phyloP scores from a whole-genome alignment of 2,329 filamentous ascomycete species.

The Capronia coronata region DNA sequence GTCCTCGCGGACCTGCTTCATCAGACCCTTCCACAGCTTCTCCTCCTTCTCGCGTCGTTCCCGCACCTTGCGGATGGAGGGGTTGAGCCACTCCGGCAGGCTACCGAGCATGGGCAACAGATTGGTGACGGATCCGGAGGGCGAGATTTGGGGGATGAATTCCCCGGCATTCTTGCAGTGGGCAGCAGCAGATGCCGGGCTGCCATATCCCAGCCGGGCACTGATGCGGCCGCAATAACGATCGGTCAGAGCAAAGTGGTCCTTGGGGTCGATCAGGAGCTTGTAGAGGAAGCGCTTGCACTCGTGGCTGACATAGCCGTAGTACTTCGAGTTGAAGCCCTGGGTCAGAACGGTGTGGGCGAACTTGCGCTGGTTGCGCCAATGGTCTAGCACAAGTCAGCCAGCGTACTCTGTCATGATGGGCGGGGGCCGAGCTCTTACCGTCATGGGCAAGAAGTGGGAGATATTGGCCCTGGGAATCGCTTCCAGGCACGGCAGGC shows the following conservation, averaged over 20 bases:
- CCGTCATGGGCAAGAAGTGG: slow-evolving; percentile 28
- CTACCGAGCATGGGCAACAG: slow-evolving; percentile 27
- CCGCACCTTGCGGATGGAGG: slow-evolving; percentile 25
- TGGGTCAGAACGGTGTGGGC: slow-evolving; percentile 29
- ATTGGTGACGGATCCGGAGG: slow-evolving; percentile 29
- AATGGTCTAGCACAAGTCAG: slow-evolving; percentile 22
- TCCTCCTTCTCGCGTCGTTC: slow-evolving; percentile 30
- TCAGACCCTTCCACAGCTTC: slow-evolving; percentile 29
- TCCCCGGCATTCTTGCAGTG: slow-evolving; percentile 30
- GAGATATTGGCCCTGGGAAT: slow-evolving; percentile 29
- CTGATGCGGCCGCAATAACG: slow-evolving; percentile 28
- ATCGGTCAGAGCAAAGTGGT: slow-evolving; percentile 29
- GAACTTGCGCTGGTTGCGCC: slow-evolving; percentile 30
- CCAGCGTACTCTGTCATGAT: background rate
- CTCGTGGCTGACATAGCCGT: slow-evolving; percentile 28
- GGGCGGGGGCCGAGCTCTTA: slow-evolving; percentile 8
- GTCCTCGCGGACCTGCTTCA: slow-evolving; percentile 26
- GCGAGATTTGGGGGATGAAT: slow-evolving; percentile 30
- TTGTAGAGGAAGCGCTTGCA: slow-evolving; percentile 29
- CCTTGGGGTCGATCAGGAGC: slow-evolving; percentile 28
- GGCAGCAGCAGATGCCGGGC: slow-evolving; percentile 26
- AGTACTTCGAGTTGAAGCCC: slow-evolving; percentile 29
- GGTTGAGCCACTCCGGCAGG: slow-evolving; percentile 29
- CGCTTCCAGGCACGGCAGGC: slow-evolving; percentile 28
- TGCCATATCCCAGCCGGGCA: slow-evolving; percentile 28